Evolutionary conservation across 768 basidiomycete species (phyloP), one percentile per base, ranked within the genome.

Genomic region (Hysterangium stoloniferum): DNA sequence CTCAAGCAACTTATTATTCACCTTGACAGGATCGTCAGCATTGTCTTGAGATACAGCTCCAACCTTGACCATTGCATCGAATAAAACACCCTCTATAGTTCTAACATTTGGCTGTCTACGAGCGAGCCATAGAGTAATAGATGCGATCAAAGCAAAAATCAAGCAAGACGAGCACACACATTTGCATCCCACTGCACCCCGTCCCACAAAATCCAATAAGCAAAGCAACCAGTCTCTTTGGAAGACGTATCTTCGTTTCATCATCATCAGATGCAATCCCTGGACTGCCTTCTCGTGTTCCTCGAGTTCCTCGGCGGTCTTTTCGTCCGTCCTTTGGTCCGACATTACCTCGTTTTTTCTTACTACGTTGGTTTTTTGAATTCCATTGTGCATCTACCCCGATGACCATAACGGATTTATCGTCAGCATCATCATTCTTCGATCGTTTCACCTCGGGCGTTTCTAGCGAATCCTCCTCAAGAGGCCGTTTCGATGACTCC

Each of bases 41-140:
- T 99, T 99, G 65, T 97, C 95, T 55, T 82, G 74, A 24, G 91
- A 95, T n/a, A 99, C 85, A 4, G 91, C 93, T 8, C 94, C 95
- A 2, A 84, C 85, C 57, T 85, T 82, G 24, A 92, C 84, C 42
- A 98, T 71, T 0, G 93, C 92, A 37, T 82, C 78, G 59, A 96
- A 99, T 28, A 99, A 64, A 34, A 81, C 77, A 17, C 90, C 88
- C 66, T 98, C 96, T 55, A 99, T 92, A 1, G 96, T 98, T 37
- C 72, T 75, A 7, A 75, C 72, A 44, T 80, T 74, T 6, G 79
- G 82, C 62, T 93, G 88, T 45, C 88, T 90, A 53, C 45, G 22
- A 34, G 25, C 19, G 29, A 24, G 32, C 31, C 22, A 27, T 15
- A 35, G 22, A n/a, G 19, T 52, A 24, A 31, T 36, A 27, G 24